A percentile compares a stretch with the other conserved stretches of the same genome.
Conservation (phyloP, 352 stramenopile genomes). For the Phytophthora pinifolia region DNA sequence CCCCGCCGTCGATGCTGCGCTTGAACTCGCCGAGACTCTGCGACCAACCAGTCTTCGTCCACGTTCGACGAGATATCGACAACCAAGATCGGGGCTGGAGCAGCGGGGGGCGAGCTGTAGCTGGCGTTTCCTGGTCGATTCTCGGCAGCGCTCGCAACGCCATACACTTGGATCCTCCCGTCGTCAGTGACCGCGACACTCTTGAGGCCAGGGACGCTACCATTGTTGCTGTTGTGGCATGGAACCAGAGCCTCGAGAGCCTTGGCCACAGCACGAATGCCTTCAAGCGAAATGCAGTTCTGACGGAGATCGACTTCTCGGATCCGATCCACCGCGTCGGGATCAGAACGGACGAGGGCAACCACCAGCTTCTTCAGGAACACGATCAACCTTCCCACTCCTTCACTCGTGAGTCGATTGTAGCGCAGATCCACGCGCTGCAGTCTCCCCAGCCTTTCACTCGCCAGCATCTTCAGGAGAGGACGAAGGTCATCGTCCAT, state of each 20-base stretch:
- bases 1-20: constrained; percentile 14
- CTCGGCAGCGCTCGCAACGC: neutral
- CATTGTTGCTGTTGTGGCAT: constrained; percentile 6
- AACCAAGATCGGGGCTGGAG: constrained; percentile 27
- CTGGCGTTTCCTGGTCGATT: constrained; percentile 4
- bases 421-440: constrained; percentile 50
- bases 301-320: constrained; percentile 60
- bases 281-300: constrained; percentile 75
- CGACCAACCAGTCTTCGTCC: constrained; percentile 37
- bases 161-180: constrained; percentile 61
- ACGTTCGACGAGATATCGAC: constrained; percentile 57
- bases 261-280: constrained; percentile 53
- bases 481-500: constrained; percentile 46
- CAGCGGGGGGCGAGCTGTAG: constrained; percentile 5
- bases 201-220: constrained; percentile 9
- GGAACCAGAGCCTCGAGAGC: constrained; percentile 42
- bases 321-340: constrained; percentile 7
- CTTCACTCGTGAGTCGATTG: constrained; percentile 63
- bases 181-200: constrained; percentile 48
- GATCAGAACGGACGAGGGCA: neutral
- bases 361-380: constrained; percentile 27
- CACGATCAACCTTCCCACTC: constrained; percentile 35
- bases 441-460: constrained; percentile 17
- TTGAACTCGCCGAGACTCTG: constrained; percentile 30
- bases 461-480: constrained; percentile 45